phyloP scores from a whole-genome alignment of 805 yeast species.

The Clavispora phyllophila region DNA sequence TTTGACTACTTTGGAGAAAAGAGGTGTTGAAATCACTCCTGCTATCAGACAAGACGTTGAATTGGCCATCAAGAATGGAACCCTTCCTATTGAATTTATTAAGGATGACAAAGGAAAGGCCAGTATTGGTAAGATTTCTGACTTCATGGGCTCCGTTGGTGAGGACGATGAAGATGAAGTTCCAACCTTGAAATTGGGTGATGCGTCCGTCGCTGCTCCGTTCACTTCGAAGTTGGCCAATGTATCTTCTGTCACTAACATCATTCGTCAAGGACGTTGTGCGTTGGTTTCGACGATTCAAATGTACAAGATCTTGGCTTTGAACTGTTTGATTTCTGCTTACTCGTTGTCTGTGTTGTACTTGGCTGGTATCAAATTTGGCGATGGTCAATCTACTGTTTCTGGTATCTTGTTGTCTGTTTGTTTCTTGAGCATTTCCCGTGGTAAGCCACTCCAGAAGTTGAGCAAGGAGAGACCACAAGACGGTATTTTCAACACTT shows the following conservation, averaged over 20 bases:
- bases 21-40: constrained; percentile 74
- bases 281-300: constrained; percentile 96
- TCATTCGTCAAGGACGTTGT: constrained; percentile 96
- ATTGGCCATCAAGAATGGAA: constrained; percentile 41
- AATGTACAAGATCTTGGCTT: constrained; percentile 96
- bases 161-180: constrained; percentile 70
- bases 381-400: constrained; percentile 96
- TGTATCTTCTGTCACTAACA: constrained; percentile 88
- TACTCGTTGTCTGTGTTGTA: constrained; percentile 91
- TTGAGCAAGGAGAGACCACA: constrained; percentile 93
- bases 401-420: constrained; percentile 90
- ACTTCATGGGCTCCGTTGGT: constrained; percentile 52
- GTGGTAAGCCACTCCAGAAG: constrained; percentile 86
- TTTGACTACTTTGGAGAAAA: constrained; percentile 75
- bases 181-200: constrained; percentile 91
- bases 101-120: constrained; percentile 15
- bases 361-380: constrained; percentile 95
- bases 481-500: constrained; percentile 90
- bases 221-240: constrained; percentile 91
- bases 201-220: constrained; percentile 99
- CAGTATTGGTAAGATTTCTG: constrained; percentile 40
- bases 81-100: constrained; percentile 15
- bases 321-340: constrained; percentile 95
- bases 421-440: constrained; percentile 91
- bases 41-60: constrained; percentile 62